phyloP scores from a whole-genome alignment of 2,329 filamentous ascomycete genomes.

The Nigrospora osmanthi region DNA sequence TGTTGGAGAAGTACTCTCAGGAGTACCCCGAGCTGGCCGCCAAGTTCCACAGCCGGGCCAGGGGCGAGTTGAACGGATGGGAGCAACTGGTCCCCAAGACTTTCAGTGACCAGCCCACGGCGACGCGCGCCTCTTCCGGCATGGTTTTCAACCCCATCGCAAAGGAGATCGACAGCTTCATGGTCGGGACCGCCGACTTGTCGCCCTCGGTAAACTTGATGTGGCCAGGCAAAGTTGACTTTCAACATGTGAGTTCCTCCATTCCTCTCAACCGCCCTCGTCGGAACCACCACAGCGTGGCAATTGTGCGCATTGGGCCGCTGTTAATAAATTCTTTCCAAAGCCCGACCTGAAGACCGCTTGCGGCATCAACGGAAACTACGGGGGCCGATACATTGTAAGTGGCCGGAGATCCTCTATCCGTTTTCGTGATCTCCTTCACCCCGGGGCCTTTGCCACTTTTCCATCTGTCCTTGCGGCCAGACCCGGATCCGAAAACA shows the following conservation, averaged over 20 bases:
- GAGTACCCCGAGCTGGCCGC: slow-evolving; percentile 14
- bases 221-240: slow-evolving; percentile 40
- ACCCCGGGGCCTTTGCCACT: no score
- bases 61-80: slow-evolving; percentile 41
- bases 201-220: slow-evolving; percentile 40
- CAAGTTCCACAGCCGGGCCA: slow-evolving; percentile 38
- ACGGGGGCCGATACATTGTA: slow-evolving; percentile 4
- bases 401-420: no score
- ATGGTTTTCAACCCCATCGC: slow-evolving; percentile 40
- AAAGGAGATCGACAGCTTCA: slow-evolving; percentile 27
- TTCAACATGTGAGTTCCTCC: slow-evolving; percentile 33
- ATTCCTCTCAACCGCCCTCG: neutral
- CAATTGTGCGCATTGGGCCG: neutral
- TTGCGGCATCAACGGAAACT: slow-evolving; percentile 10
- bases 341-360: slow-evolving; percentile 11
- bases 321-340: neutral
- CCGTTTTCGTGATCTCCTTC: no score
- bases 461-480: no score
- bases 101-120: slow-evolving; percentile 40
- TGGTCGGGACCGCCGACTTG: slow-evolving; percentile 39
- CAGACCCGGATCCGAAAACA: no score
- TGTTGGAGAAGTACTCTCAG: slow-evolving; percentile 30
- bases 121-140: slow-evolving; percentile 38
- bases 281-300: no score
- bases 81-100: slow-evolving; percentile 36